Percentiles rank a stretch among this genome's conserved stretches.
Conservation (phyloP, 345 rosid genomes). For the Reutealis trisperma region DNA sequence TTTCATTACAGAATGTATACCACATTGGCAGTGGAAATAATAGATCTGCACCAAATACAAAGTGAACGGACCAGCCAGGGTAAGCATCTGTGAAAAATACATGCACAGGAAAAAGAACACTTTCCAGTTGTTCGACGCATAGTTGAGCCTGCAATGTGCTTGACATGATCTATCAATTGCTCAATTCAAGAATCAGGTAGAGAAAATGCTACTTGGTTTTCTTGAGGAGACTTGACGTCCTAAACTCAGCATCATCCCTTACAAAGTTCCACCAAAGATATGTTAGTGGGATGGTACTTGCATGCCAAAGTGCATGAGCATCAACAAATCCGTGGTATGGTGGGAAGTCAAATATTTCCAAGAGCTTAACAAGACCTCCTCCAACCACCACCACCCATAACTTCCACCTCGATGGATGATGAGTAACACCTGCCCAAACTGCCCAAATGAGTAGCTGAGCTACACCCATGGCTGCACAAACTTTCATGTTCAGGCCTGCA, state of each 20-base stretch:
- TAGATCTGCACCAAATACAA: background rate
- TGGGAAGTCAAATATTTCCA: slow-evolving; percentile 70
- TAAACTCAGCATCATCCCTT: slow-evolving; percentile 73
- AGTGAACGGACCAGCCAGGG: background rate
- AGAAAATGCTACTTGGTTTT: slow-evolving; percentile 14
- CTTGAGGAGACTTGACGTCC: slow-evolving; percentile 48
- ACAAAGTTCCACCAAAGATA: slow-evolving; percentile 90
- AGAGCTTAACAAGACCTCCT: slow-evolving; percentile 51
- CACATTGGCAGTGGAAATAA: background rate
- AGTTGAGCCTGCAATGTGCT: background rate
- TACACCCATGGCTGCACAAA: slow-evolving; percentile 58
- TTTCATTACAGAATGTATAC: slow-evolving; percentile 1
- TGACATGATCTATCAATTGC: background rate
- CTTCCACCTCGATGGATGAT: slow-evolving; percentile 80
- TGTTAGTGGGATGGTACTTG: slow-evolving; percentile 63
- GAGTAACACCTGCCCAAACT: slow-evolving; percentile 63
- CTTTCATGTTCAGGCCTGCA: slow-evolving; percentile 81
- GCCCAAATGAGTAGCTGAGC: slow-evolving; percentile 80
- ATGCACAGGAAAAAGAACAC: background rate
- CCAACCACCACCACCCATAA: slow-evolving; percentile 61
- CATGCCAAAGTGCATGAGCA: slow-evolving; percentile 80
- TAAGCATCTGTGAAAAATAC: slow-evolving; percentile 9
- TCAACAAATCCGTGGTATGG: slow-evolving; percentile 73
- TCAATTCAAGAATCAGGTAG: background rate
- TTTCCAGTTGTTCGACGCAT: background rate